A percentile compares a stretch with the other conserved stretches of the same genome.
These are phyloP conservation scores for Mycena latifolia DNA, from an alignment of 768 basidiomycete species.

Conservation along the genomic window DNA sequence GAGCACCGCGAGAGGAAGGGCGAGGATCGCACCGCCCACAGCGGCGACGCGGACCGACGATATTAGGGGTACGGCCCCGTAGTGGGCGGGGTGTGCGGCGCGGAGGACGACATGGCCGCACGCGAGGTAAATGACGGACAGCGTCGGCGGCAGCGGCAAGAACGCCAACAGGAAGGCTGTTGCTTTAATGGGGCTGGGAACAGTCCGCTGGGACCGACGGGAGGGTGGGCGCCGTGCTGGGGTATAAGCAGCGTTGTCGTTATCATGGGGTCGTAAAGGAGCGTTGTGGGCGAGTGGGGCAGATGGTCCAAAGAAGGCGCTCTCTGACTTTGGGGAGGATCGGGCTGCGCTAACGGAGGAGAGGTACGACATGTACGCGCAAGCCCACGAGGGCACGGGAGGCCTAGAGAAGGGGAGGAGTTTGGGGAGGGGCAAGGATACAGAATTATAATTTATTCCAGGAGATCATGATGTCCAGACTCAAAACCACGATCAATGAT, in stretches of 20 bases:
- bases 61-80: conserved; percentile 36
- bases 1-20: conserved; percentile 47
- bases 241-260: background rate
- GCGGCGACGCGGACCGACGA: conserved; percentile 49
- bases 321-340: conserved; percentile 28
- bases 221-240: conserved; percentile 19
- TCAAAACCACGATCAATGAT: too few relatives aligned
- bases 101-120: conserved; percentile 49
- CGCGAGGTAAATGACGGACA: conserved; percentile 46
- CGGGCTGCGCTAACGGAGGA: conserved; percentile 18
- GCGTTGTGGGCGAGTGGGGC: background rate
- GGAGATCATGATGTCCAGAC: too few relatives aligned
- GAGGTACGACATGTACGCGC: conserved; percentile 27
- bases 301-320: background rate
- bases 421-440: too few relatives aligned
- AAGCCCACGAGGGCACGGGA: background rate
- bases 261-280: conserved; percentile 16
- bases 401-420: too few relatives aligned
- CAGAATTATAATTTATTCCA: too few relatives aligned
- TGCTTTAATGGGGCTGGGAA: conserved; percentile 23
- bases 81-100: conserved; percentile 32
- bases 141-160: conserved; percentile 49
- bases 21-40: conserved; percentile 49
- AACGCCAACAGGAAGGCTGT: conserved; percentile 40
- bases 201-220: conserved; percentile 28